Evolutionary conservation across 1,284 basidiomycete genomes (phyloP), one percentile per base, ranked within the genome.

Genomic region (Marasmius tenuissimus): DNA sequence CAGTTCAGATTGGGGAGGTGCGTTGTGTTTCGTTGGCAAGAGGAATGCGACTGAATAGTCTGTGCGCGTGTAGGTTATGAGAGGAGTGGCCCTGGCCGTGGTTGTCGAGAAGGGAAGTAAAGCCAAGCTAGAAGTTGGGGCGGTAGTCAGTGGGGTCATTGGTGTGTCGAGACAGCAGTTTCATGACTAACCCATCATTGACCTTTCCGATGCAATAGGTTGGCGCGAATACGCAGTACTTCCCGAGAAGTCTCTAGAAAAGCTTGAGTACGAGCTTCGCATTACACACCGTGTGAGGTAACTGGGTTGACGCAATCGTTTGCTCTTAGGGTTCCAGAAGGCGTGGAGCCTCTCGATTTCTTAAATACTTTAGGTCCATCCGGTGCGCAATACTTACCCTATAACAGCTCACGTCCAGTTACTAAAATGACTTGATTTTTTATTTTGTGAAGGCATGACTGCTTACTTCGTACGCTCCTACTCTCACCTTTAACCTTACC

Each of bases 1-100:
- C 88, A 4, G 93, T 96, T 10, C 77, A 93, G 74, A 89, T 96
- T 63, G 92, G 92, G 27, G 92, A 88, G 72, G 86, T 87, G 60
- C 54, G 71, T 68, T 58, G 27, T 58, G n/a, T 7, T 16, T 10
- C 38, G 11, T 7, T 16, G 50, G 5, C 47, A 62, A 59, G 55
- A 20, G 34, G 9, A 14, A 7, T 42, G 37, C 38, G 14, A 47
- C 39, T 20, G 27, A 40, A 35, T 16, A 18, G 47, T 20, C 50
- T 38, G 11, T 50, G 4, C 9, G n/a, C 34, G 33, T 34, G n/a
- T 59, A 81, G 79, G 75, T 75, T 33, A 93, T 97, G 94, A 85
- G 94, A 33, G 86, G 91, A 0, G 65, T 67, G 3, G 91, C 85
- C 3, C 74, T 96, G 18, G 94, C 89, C 34, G 81, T 85, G 27